Evolutionary conservation across 208 protist species (phyloP), one percentile per base, ranked within the genome.

Genomic region (Tritrichomonas musculus): DNA sequence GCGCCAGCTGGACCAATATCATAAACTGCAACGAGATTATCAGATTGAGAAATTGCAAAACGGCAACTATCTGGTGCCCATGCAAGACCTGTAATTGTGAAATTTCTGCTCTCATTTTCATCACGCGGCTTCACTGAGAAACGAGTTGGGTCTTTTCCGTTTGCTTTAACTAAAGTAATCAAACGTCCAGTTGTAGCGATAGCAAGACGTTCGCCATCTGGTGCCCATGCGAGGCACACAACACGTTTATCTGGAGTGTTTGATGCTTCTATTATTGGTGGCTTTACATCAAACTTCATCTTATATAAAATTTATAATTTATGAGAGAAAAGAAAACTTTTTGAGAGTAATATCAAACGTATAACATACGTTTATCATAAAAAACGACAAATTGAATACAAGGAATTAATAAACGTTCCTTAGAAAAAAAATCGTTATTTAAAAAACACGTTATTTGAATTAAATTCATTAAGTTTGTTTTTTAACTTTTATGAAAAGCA

Each of bases 1-100:
- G 77, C 13, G 1, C 1, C 1, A 8, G 77, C 49, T 73, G 88
- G 50, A 8, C 88, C 88, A 53, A 92, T 47, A 53, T 69, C 55
- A 33, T 92, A 92, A 9, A 92, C 88, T 73, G 57, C 50, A 64
- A 92, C 55, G 8, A 36, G 27, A 0, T 73, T 27, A 72, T 92
- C 88, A 39, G 88, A 92, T 69, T 92, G 88, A 57, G 50, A 30
- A 36, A 92, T 41, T 53, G 88, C 88, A 27, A 92, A 92, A 33
- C 41, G 3, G 25, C n/a, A 49, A 50, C 55, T 72, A 50, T 92
- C 88, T 39, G 88, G 88, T 0, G 88, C 50, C 50, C 50, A 92
- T 47, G 55, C 13, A 9, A 92, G 50, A 47, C 55, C 88, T 33
- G 57, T 69, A n/a, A 92, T 64, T 50, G 55, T 47, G 50, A 72